These are phyloP conservation scores for Apophysomyces trapeziformis DNA, from an alignment of 371 early-diverging fungal genomes.

Conservation along the genomic window DNA sequence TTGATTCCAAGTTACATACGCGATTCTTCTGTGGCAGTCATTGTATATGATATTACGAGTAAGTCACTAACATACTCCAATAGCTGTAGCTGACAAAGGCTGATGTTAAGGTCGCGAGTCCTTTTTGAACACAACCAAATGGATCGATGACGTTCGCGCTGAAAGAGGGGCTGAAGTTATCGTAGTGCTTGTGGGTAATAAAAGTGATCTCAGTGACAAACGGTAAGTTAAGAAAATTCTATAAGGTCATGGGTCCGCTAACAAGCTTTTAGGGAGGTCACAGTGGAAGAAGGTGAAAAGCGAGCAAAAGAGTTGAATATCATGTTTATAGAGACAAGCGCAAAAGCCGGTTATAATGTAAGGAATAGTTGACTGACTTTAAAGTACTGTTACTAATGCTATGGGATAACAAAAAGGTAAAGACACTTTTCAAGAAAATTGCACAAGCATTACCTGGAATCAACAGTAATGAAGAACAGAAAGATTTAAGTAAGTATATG, in stretches of 20 bases:
- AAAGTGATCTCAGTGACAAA: conserved; percentile 95
- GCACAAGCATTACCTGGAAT: conserved; percentile 94
- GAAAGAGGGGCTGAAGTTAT: conserved; percentile 97
- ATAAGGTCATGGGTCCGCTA: neutral
- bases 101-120: conserved; percentile 78
- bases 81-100: neutral
- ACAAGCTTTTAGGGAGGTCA: conserved; percentile 70
- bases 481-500: conserved; percentile 39
- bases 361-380: neutral
- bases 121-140: conserved; percentile 94
- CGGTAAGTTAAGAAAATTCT: conserved; percentile 55
- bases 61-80: conserved; percentile 21
- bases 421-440: conserved; percentile 94
- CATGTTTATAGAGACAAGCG: conserved; percentile 97
- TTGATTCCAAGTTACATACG: conserved; percentile 99
- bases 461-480: conserved; percentile 59
- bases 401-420: conserved; percentile 51
- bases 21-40: conserved; percentile 98
- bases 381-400: neutral
- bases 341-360: conserved; percentile 95
- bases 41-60: conserved; percentile 96
- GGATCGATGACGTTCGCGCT: conserved; percentile 98
- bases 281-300: conserved; percentile 96
- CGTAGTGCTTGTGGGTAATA: conserved; percentile 99
- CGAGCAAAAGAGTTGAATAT: conserved; percentile 93